These are phyloP conservation scores for Rubroshorea leprosula DNA, from an alignment of 345 rosid genomes.

Conservation along the genomic window DNA sequence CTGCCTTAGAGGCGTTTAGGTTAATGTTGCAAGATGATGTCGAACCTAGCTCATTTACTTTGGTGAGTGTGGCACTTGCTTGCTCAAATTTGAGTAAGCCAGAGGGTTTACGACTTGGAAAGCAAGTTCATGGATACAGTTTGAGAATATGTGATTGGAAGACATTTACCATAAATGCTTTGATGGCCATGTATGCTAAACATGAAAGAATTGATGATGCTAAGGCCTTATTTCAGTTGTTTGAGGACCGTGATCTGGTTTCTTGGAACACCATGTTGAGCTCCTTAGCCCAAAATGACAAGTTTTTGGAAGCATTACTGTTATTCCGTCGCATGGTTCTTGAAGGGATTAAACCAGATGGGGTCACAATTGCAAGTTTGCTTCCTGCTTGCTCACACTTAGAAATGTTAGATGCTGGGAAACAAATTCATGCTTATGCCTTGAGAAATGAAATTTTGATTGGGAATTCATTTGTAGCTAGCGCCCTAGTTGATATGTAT, in stretches of 20 bases:
- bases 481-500: constrained; percentile 94
- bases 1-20: constrained; percentile 56
- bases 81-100: constrained; percentile 49
- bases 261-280: constrained; percentile 82
- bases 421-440: constrained; percentile 79
- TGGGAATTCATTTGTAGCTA: constrained; percentile 77
- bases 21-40: constrained; percentile 46
- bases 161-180: constrained; percentile 63
- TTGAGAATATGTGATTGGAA: constrained; percentile 51
- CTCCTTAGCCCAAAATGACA: constrained; percentile 58
- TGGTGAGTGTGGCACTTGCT: constrained; percentile 70
- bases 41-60: constrained; percentile 76
- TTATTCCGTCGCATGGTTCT: constrained; percentile 48
- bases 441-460: constrained; percentile 52
- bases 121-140: constrained; percentile 67
- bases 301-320: constrained; percentile 50
- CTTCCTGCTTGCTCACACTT: constrained; percentile 83
- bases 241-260: constrained; percentile 63
- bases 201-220: constrained; percentile 46
- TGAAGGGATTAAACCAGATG: constrained; percentile 61
- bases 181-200: constrained; percentile 81
- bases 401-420: constrained; percentile 55
- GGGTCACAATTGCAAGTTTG: constrained; percentile 71
- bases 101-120: constrained; percentile 55
- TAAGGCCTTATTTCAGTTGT: constrained; percentile 37